Evolutionary conservation across 164 flowering plant genomes (phyloP).

Genomic region (Tetrastigma voinierianum): DNA sequence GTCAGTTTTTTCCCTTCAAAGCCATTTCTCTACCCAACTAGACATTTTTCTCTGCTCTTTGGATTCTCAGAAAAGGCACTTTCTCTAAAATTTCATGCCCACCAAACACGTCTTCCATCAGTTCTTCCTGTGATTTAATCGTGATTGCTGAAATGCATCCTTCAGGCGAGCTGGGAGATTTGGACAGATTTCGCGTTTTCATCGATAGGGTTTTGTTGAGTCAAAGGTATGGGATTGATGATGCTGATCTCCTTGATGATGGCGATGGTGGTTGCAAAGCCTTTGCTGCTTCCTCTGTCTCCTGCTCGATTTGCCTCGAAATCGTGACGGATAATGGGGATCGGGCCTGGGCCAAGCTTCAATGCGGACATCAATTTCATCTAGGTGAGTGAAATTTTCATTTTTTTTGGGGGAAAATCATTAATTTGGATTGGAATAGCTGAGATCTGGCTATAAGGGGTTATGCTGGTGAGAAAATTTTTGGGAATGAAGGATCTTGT

Average conservation of each 20-base stretch:
- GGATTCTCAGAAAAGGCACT: neutral
- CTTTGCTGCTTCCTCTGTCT: too few species aligned
- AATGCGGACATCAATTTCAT: conserved; percentile 88
- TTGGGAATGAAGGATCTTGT: neutral
- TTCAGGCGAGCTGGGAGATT: too few species aligned
- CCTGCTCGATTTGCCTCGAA: too few species aligned
- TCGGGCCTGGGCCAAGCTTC: conserved; percentile 86
- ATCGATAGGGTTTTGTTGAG: conserved; percentile 16
- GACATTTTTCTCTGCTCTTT: neutral
- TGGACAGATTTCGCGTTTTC: neutral
- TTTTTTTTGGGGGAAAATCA: conserved; percentile 1
- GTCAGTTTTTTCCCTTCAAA: neutral
- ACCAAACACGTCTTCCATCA: neutral
- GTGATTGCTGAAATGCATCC: too few species aligned
- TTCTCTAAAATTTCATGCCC: neutral
- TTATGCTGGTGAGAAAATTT: neutral
- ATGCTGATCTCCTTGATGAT: conserved; percentile 17
- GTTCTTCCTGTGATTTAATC: neutral
- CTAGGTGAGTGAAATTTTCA: conserved; percentile 49
- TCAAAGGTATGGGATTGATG: conserved; percentile 38
- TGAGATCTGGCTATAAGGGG: conserved; percentile 10
- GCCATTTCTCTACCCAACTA: too few species aligned
- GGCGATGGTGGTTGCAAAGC: conserved; percentile 3
- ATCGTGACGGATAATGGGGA: conserved; percentile 17
- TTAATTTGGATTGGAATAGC: neutral